Evolutionary conservation across 2,329 filamentous ascomycete genomes (phyloP), one percentile per base, ranked within the genome.

Genomic region (Neospermospora avenae): DNA sequence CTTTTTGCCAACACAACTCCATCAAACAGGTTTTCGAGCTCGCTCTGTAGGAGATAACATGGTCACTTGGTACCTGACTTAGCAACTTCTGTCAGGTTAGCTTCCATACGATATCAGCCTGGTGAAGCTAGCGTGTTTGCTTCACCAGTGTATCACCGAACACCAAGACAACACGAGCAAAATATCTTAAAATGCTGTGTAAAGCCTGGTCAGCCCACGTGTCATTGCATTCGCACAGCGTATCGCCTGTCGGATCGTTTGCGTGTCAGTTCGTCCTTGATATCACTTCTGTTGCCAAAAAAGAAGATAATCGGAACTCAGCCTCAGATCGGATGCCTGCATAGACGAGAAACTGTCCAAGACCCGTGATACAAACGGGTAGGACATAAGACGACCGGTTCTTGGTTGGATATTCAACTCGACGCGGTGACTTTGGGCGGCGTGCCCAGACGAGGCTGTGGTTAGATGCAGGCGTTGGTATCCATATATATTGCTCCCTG

Each of bases 321-420:
- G 37, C 35, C 10, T 22, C 5, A 24, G 22, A 18, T 8, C 31
- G 57, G 57, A 13, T 48, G 41, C 28, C 18, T 45, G 57, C 57
- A 59, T 54, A 55, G 34, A 59, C 57, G 57, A 59, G 45, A 11
- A 37, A 22, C 28, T n/a, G 28, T 39, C 48, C 42, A 54, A 39
- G 42, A 48, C 49, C 34, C 31, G 31, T 59, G 51, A 54, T 54
- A 22, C 42, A n/a, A 51, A 14, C 28, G 24, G 41, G 57, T 49
- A 55, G 35, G 37, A 55, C 57, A 55, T 25, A 42, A 18, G 51
- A 59, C 31, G 24, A 55, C 28, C 42, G 28, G 42, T 14, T 46
- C 28, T 48, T 49, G 22, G n/a, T 31, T 18, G 51, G 22, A 31
- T 20, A 28, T 1, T 35, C n/a, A 11, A 6, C n/a, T 45, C 16